Percentiles rank a stretch among this genome's conserved stretches.
Conservation (phyloP, 2,329 filamentous ascomycete genomes). For the Trichoderma koningii region DNA sequence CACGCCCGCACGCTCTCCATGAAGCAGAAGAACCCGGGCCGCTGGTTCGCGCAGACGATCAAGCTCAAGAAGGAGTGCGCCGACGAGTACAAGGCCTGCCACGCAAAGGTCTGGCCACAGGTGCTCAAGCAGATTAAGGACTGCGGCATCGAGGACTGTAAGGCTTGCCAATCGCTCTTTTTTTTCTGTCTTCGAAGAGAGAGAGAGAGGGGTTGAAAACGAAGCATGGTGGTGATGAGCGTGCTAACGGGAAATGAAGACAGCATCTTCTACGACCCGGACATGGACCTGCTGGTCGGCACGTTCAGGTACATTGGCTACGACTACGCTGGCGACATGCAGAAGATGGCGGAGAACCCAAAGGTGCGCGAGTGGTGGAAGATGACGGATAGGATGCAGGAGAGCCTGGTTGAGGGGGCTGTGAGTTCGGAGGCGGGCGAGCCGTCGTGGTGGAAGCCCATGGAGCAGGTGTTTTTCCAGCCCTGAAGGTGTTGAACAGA, state of each 20-base stretch:
- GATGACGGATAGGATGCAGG: conserved; percentile 78
- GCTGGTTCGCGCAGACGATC: conserved; percentile 71
- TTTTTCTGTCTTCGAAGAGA: neutral
- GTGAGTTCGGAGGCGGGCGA: conserved; percentile 59
- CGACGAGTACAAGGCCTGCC: conserved; percentile 71
- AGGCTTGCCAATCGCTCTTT: conserved; percentile 32
- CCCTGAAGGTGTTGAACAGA: conserved; percentile 43
- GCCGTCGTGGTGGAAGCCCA: conserved; percentile 67
- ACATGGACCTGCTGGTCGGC: conserved; percentile 67
- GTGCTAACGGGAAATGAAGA: conserved; percentile 47
- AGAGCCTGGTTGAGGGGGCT: conserved; percentile 61
- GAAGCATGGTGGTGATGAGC: neutral
- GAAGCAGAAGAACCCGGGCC: conserved; percentile 46
- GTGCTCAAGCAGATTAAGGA: conserved; percentile 74
- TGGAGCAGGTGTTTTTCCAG: conserved; percentile 69
- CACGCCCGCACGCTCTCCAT: conserved; percentile 17
- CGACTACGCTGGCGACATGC: conserved; percentile 74
- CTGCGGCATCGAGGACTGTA: conserved; percentile 74
- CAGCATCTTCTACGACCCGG: conserved; percentile 70
- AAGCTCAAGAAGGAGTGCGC: conserved; percentile 68
- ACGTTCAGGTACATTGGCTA: conserved; percentile 78
- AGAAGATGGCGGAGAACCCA: conserved; percentile 69
- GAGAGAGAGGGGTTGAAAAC: no score
- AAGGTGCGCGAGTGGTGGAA: conserved; percentile 78
- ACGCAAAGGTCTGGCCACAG: conserved; percentile 75